phyloP scores from a whole-genome alignment of 495 filamentous ascomycete genomes.

The Aspergillus indologenus region DNA sequence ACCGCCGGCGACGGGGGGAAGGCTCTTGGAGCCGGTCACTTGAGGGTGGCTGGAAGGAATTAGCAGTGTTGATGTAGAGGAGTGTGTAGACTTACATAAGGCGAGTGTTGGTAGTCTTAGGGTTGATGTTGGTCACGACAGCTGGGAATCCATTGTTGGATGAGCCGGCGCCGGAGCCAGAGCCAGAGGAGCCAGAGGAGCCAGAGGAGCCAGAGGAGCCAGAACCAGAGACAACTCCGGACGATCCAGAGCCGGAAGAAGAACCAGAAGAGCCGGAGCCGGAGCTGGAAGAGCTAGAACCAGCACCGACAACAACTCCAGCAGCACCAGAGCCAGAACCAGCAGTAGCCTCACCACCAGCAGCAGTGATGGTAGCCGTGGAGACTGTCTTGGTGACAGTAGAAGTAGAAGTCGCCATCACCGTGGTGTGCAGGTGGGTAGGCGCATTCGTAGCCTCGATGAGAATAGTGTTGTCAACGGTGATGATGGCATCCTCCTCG shows the following conservation, averaged over 20 bases:
- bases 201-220: not conserved
- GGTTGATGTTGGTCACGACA: no score
- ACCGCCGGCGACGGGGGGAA: conserved; percentile 18
- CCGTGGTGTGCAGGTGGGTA: conserved; percentile 20
- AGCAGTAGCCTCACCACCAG: not conserved
- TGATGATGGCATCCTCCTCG: conserved; percentile 17
- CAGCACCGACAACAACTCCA: not conserved
- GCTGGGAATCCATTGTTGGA: no score
- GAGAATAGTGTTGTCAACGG: conserved; percentile 18
- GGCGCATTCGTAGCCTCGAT: conserved; percentile 20
- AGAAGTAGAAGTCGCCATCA: conserved; percentile 12
- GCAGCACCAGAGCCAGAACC: not conserved
- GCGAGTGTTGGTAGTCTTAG: no score
- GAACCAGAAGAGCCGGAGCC: not conserved
- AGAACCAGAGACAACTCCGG: conserved; percentile 3
- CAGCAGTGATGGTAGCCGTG: conserved; percentile 15
- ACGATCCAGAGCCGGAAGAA: not conserved
- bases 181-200: not conserved
- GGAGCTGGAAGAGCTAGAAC: not conserved
- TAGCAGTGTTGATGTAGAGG: no score
- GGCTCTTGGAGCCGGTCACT: conserved; percentile 5
- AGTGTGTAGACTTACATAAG: no score
- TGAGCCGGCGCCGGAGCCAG: no score
- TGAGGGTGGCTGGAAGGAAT: no score
- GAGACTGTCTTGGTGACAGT: conserved; percentile 21